Evolutionary conservation across 2,329 filamentous ascomycete genomes (phyloP), one percentile per base, ranked within the genome.

Genomic region (Huntiella bhutanensis): DNA sequence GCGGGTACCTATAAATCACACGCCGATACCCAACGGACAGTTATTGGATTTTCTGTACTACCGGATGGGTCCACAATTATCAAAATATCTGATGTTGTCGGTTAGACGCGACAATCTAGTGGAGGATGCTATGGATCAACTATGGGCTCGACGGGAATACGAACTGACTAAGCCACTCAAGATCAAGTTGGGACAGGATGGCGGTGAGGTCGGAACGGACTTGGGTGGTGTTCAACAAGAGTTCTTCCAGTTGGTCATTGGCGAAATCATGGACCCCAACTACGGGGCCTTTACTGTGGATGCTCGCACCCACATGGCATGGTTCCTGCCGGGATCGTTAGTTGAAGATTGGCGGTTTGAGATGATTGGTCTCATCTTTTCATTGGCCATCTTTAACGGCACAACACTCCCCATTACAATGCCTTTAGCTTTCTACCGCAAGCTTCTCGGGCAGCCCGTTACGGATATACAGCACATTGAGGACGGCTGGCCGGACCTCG

Each of bases 141-240:
- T 98, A 2, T 95, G 88, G 84, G 76, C 83, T 46, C 74, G 86
- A 33, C 80, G 95, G 59, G 75, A 77, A 55, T 71, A 82, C 33
- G 85, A 95, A 61, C 65, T 96, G 3, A 66, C 88, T 55, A 75
- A 85, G 19, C 91, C 91, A 1, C 64, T 98, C 33, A 94, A 94
- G 55, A 80, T 98, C 6, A 79, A 84, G 43, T 73, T 96, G 48
- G 86, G 86, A 3, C 80, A 85, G 57, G 78, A 84, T 33, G 69
- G 70, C 45, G 84, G 85, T 28, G 91, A 96, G 59, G 79, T 92
- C 58, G 91, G 91, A 0, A 75, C 92, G 33, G 91, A 98, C 59
- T 85, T 88, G 42, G 91, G 91, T 38, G 91, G 91, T 52, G 87
- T 98, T 1, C 88, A 95, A 55, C 87, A 94, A 58, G 91, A 98